Conservation (phyloP, 805 yeast genomes). For the Wickerhamiella hasegawae region DNA sequence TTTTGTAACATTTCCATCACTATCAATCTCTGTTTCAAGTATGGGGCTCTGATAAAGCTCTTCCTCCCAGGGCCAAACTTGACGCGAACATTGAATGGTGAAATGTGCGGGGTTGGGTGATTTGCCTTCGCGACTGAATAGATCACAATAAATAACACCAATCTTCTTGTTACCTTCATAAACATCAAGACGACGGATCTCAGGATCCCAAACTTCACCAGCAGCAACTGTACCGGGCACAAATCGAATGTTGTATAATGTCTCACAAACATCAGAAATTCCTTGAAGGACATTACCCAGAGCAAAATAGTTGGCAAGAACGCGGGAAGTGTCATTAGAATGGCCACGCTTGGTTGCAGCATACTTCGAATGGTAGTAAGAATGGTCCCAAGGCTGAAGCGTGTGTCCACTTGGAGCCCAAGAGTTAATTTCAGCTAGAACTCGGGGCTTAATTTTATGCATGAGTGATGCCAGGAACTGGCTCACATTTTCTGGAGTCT, state of each 20-base stretch:
- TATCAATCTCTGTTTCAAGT: constrained; percentile 1
- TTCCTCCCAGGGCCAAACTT: constrained; percentile 25
- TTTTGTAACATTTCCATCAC: constrained; percentile 26
- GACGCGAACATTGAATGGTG: constrained; percentile 87
- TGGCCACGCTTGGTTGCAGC: constrained; percentile 15
- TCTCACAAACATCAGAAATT: constrained; percentile 49
- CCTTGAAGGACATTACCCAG: constrained; percentile 80
- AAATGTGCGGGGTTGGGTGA: constrained; percentile 86
- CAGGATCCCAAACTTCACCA: constrained; percentile 82
- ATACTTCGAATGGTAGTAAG: constrained; percentile 33
- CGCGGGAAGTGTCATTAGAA: constrained; percentile 20
- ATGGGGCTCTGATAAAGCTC: constrained; percentile 4
- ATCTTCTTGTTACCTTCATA: constrained; percentile 43
- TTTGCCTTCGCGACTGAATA: constrained; percentile 63
- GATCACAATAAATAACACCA: constrained; percentile 78
- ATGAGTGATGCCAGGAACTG: constrained; percentile 51
- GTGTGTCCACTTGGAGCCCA: constrained; percentile 27
- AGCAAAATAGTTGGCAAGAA: constrained; percentile 47
- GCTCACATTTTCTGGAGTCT: constrained; percentile 56
- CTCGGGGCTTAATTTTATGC: constrained; percentile 33
- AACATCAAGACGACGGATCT: constrained; percentile 70
- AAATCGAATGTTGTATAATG: constrained; percentile 62
- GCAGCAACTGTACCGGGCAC: constrained; percentile 42
- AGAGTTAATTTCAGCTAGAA: constrained; percentile 39
- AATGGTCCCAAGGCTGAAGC: constrained; percentile 86